Conservation (phyloP, 345 rosid species). For the Eucalyptus tenuipes region DNA sequence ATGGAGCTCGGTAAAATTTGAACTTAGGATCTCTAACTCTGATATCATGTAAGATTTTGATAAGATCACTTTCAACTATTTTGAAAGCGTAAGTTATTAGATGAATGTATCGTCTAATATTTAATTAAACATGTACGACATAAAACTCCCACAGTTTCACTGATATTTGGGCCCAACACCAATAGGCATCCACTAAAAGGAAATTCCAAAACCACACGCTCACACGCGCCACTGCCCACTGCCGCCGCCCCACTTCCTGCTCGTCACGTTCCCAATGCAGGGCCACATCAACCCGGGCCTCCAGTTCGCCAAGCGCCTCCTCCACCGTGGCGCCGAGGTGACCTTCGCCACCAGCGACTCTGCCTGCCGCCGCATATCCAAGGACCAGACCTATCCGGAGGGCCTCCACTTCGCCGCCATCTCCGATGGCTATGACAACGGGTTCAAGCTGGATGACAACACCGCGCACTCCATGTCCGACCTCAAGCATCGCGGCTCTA, state of each 20-base stretch:
- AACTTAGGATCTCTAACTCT: rapidly evolving
- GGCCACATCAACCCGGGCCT: conserved; percentile 67
- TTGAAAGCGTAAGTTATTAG: rapidly evolving
- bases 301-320: conserved; percentile 43
- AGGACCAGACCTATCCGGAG: neutral
- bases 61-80: rapidly evolving
- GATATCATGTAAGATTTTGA: rapidly evolving
- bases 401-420: conserved; percentile 28
- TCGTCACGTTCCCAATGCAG: conserved; percentile 34
- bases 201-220: neutral
- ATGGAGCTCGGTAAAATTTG: rapidly evolving
- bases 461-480: conserved; percentile 9
- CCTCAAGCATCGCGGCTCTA: conserved; percentile 24
- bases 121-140: neutral
- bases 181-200: neutral
- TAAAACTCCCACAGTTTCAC: neutral
- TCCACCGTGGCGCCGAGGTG: conserved; percentile 29
- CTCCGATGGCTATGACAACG: conserved; percentile 55
- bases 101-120: no score
- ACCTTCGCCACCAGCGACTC: conserved; percentile 29
- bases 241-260: conserved; percentile 30
- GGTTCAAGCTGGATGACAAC: conserved; percentile 16
- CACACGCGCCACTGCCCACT: neutral
- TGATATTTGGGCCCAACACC: neutral
- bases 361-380: conserved; percentile 30